Base-by-base conservation (phyloP, 441 rosid species). In the Theobroma grandiflorum region DNA sequence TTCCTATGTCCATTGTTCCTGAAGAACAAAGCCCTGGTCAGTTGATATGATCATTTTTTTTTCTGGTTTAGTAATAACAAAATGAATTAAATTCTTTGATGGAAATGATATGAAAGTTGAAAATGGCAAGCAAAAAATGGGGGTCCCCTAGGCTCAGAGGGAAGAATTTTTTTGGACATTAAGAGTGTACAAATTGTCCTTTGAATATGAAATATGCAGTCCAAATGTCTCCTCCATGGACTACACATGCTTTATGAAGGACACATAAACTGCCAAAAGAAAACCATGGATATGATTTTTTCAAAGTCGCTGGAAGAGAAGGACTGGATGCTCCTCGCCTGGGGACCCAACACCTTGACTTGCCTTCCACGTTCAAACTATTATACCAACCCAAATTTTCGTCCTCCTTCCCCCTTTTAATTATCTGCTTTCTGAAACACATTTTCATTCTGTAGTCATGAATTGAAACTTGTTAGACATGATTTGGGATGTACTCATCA, bases 211-310 rank as follows among this genome's bases (percentile, higher is more conserved):
- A 84, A 83, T 78, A 76, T 75, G 80, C 20, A 81, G 82, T 81
- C 80, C 83, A 77, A 66, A 77, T 88, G 95, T 91, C 85, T 83
- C 94, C 93, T 74, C 76, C 86, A 66, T 67, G 57, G 85, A 78
- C 88, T 85, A 86, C 93, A 91, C 10, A 79, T 80, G 38, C 75
- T 82, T 63, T 52, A 66, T 55, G 38, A 63, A 81, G 85, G 86
- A 80, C 83, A 61, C 77, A 74, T 45, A 73, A 84, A 59, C 49
- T 79, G 78, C 76, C 79, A 80, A 77, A 80, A 55, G 12, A 64
- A 81, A 85, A 74, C 42, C 71, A 61, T 76, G 53, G 70, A n/a
- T 9, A 40, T 71, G 47, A 80, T 45, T 55, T 76, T 79, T 68
- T 43, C 22, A 38, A 74, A 43, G 65, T 35, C 58, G 42, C 40